Percentiles rank a stretch among this genome's conserved stretches.
Evolutionary conservation across 257 asterid species (phyloP).

Genomic region (Nicotiana obtusifolia): DNA sequence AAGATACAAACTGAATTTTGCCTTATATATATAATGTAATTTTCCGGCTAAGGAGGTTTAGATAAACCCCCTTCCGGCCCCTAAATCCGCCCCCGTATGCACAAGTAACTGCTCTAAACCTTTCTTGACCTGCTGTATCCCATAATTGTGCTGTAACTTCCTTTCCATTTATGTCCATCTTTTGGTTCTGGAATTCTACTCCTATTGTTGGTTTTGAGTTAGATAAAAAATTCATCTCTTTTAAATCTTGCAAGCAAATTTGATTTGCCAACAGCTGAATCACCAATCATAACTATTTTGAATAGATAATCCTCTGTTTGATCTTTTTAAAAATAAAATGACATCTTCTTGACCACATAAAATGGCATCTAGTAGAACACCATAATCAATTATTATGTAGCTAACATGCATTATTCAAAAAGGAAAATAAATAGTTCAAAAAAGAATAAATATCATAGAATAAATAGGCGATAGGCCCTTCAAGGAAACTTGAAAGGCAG

Average conservation of each 20-base stretch:
- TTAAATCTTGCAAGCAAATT: constrained; percentile 87
- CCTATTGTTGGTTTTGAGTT: constrained; percentile 83
- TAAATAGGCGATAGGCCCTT: constrained; percentile 4
- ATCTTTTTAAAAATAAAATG: too few species aligned
- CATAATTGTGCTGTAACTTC: constrained; percentile 91
- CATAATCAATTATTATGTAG: constrained; percentile 21
- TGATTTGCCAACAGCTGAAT: constrained; percentile 75
- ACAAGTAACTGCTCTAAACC: constrained; percentile 88
- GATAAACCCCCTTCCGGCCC: too few species aligned
- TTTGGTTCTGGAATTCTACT: constrained; percentile 90
- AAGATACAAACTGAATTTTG: too few species aligned
- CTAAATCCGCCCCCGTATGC: constrained; percentile 31
- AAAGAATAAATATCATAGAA: neutral
- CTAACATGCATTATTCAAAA: neutral
- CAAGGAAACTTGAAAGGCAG: constrained; percentile 35
- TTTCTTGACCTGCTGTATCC: constrained; percentile 98
- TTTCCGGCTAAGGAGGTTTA: too few species aligned
- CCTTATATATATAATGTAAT: too few species aligned
- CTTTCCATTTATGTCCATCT: constrained; percentile 68
- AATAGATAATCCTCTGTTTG: too few species aligned
- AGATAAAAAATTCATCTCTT: constrained; percentile 69
- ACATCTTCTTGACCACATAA: constrained; percentile 43
- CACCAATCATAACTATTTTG: too few species aligned
- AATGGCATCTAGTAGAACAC: constrained; percentile 12
- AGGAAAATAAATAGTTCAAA: neutral